Evolutionary conservation across 2,329 filamentous ascomycete genomes (phyloP), one percentile per base, ranked within the genome.

Genomic region (Incumbomyces delicatus): DNA sequence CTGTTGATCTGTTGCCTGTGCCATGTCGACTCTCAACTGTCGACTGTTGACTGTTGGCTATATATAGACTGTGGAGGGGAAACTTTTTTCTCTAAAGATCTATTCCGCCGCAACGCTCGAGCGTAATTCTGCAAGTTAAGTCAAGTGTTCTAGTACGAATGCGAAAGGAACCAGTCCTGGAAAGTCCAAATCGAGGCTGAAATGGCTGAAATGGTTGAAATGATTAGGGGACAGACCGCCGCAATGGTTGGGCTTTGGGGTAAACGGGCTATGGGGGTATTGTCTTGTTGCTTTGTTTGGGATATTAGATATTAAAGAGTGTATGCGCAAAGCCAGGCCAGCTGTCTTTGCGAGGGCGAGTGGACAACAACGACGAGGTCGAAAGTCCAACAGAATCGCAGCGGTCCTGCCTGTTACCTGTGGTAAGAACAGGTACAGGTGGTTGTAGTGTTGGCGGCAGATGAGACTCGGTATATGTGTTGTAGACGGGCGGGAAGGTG

Each of bases 301-400:
- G 18, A 16, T 30, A 45, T 45, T 45, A 43, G 44, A 35, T 56
- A 54, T 57, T 57, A 57, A 47, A 50, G 51, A 45, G 51, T 51
- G 53, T 48, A 59, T 60, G 58, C 51, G 61, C 58, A 64, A 66
- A 66, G 61, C 63, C 64, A 62, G 58, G 56, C 65, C 65, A 61
- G 65, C 65, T 67, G 65, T 59, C 57, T 63, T 59, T 59, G 57
- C 59, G 57, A 40, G 53, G 63, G 58, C 63, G 51, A 54, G 13
- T 34, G 55, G 60, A 58, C 56, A 54, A 59, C 51, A 47, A 52
- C 47, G 48, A 54, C 47, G 50, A 51, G 36, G 41, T 44, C 41
- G 50, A 49, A 49, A 31, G 32, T 45, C 42, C 42, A 37, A 37
- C 42, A 37, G 32, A 30, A 34, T 31, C 34, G 30, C 34, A 38